Evolutionary conservation across 2,329 filamentous ascomycete species (phyloP).

Genomic region (Phyllosticta citribraziliensis): DNA sequence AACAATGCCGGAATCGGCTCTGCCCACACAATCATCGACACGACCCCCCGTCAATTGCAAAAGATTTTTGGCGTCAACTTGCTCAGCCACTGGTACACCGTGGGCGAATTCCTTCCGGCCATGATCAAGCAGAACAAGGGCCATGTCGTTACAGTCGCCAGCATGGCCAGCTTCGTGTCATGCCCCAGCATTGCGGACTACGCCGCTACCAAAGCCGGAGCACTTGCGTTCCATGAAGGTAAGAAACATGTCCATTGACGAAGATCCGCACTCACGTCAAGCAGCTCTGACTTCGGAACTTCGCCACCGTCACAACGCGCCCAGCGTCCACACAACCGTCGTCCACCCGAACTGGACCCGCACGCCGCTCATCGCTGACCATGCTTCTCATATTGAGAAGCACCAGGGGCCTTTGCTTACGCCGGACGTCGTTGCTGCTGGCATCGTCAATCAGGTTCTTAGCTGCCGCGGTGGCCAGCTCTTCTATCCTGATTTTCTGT

Average conservation of each 20-base stretch:
- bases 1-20: conserved; percentile 28
- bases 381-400: conserved; percentile 21
- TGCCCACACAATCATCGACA: conserved; percentile 24
- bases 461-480: conserved; percentile 31
- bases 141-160: conserved; percentile 48
- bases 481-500: conserved; percentile 22
- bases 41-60: conserved; percentile 19
- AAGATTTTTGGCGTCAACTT: conserved; percentile 29
- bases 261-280: not conserved
- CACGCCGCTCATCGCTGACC: conserved; percentile 29
- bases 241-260: not conserved
- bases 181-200: conserved; percentile 44
- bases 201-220: conserved; percentile 41
- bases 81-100: conserved; percentile 26
- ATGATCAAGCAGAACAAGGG: conserved; percentile 30
- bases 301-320: conserved; percentile 28
- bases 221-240: conserved; percentile 45
- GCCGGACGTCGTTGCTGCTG: conserved; percentile 29
- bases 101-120: conserved; percentile 25
- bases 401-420: conserved; percentile 24
- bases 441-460: conserved; percentile 32
- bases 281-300: conserved; percentile 30
- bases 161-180: conserved; percentile 40
- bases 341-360: conserved; percentile 34
- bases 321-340: conserved; percentile 31